These are phyloP conservation scores for Maudiozyma barnettii DNA, from an alignment of 805 yeast species.

Conservation along the genomic window DNA sequence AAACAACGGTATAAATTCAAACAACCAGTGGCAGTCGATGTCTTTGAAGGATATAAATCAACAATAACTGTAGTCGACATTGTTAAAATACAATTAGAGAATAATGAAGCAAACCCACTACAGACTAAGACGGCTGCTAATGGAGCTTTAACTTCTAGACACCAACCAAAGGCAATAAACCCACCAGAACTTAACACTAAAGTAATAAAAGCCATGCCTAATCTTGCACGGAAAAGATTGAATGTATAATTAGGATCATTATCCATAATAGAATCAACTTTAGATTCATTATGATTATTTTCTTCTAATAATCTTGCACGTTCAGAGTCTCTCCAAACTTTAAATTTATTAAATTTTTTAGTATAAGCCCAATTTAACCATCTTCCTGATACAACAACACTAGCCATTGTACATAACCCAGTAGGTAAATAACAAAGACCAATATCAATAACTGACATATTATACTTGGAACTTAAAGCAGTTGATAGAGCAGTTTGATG, in stretches of 20 bases:
- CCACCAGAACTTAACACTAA: slow-evolving; percentile 32
- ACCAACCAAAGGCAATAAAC: slow-evolving; percentile 63
- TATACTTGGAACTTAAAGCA: slow-evolving; percentile 40
- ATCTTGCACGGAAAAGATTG: slow-evolving; percentile 46
- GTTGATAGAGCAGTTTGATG: slow-evolving; percentile 57
- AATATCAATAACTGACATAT: slow-evolving; percentile 43
- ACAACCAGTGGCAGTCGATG: slow-evolving; percentile 68
- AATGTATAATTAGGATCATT: slow-evolving; percentile 33
- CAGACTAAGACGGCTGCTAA: slow-evolving; percentile 50
- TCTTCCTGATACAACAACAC: slow-evolving; percentile 52
- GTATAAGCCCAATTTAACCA: slow-evolving; percentile 39
- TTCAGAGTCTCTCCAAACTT: slow-evolving; percentile 15
- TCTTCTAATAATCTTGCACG: slow-evolving; percentile 11
- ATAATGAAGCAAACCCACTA: slow-evolving; percentile 46
- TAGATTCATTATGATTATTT: slow-evolving; percentile 11
- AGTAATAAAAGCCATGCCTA: slow-evolving; percentile 39
- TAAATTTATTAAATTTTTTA: slow-evolving; percentile 13
- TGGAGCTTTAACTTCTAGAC: slow-evolving; percentile 39
- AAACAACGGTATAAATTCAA: slow-evolving; percentile 66
- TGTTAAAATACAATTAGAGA: slow-evolving; percentile 50
- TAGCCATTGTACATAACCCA: slow-evolving; percentile 56
- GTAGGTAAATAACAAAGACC: slow-evolving; percentile 70
- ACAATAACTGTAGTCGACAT: slow-evolving; percentile 58
- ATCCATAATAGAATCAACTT: slow-evolving; percentile 14
- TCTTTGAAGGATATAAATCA: slow-evolving; percentile 61